Conservation (phyloP, 768 basidiomycete genomes). For the Galerina marginata region DNA sequence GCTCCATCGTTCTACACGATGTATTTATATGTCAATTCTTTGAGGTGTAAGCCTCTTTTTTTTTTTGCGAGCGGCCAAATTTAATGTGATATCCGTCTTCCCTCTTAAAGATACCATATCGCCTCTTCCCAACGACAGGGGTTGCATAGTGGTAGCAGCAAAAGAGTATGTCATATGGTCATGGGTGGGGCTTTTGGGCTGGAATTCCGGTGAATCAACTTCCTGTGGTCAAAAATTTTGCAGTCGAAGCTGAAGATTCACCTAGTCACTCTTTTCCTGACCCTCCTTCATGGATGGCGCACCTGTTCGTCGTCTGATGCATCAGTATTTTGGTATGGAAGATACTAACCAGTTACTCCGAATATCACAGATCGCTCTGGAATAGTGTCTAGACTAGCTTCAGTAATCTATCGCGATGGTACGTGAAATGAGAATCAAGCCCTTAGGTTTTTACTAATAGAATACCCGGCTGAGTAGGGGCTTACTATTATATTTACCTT, state of each 20-base stretch:
- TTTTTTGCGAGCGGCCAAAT: neutral
- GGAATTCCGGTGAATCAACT: conserved; percentile 6
- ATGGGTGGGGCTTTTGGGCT: conserved; percentile 12
- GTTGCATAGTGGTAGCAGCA: conserved; percentile 12
- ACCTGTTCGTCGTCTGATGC: conserved; percentile 1
- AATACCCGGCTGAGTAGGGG: neutral
- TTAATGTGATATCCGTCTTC: neutral
- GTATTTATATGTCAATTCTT: neutral
- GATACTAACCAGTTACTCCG: neutral
- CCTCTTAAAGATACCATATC: neutral
- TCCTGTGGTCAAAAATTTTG: neutral
- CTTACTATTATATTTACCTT: conserved; percentile 13
- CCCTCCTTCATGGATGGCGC: conserved; percentile 11
- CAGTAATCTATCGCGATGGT: conserved; percentile 16
- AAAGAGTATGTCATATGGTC: conserved; percentile 11
- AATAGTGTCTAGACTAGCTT: neutral
- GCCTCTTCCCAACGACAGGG: conserved; percentile 3
- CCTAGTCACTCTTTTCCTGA: conserved; percentile 12
- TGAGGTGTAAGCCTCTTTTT: neutral
- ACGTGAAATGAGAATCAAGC: neutral
- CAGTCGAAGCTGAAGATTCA: neutral
- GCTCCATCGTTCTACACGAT: neutral
- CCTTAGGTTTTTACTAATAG: neutral
- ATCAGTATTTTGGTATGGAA: too few relatives aligned
- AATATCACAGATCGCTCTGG: neutral